phyloP scores from a whole-genome alignment of 2,329 filamentous ascomycete genomes.

The Colletotrichum viniferum region DNA sequence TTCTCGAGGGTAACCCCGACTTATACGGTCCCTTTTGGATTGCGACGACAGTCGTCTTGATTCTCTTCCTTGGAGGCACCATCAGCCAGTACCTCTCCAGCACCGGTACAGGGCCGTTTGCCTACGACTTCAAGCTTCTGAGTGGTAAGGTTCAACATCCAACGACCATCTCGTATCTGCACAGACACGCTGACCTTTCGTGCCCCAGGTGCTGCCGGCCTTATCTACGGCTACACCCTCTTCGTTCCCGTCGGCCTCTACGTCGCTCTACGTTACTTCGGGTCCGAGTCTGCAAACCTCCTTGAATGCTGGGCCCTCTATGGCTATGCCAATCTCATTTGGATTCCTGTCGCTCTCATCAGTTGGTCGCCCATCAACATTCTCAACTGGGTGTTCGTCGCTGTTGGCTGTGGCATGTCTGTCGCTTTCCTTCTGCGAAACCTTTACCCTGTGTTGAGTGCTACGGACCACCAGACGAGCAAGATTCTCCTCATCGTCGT shows the following conservation, averaged over 20 bases:
- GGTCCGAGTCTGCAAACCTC: constrained; percentile 89
- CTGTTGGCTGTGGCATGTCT: constrained; percentile 81
- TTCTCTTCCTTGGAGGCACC: constrained; percentile 92
- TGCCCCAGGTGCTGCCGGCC: constrained; percentile 74
- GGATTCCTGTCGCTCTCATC: constrained; percentile 92
- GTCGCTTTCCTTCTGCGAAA: constrained; percentile 85
- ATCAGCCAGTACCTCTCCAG: constrained; percentile 87
- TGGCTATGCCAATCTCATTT: constrained; percentile 95
- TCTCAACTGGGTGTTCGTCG: constrained; percentile 94
- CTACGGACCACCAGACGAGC: constrained; percentile 89
- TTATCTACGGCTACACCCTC: constrained; percentile 94
- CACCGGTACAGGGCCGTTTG: constrained; percentile 73
- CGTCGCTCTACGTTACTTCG: constrained; percentile 91
- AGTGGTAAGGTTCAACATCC: constrained; percentile 63
- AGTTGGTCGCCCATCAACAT: constrained; percentile 86
- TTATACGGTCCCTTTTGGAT: constrained; percentile 99
- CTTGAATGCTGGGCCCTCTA: constrained; percentile 96
- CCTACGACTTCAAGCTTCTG: constrained; percentile 88
- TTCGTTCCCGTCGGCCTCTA: constrained; percentile 86
- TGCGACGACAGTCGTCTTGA: constrained; percentile 94
- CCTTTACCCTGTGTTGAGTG: constrained; percentile 87
- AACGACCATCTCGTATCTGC: not conserved
- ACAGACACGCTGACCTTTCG: not conserved
- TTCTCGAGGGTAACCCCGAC: constrained; percentile 95
- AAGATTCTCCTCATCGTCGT: constrained; percentile 87